Base-by-base conservation (phyloP, 305 asterid species). In the Caryopteris hybrid region DNA sequence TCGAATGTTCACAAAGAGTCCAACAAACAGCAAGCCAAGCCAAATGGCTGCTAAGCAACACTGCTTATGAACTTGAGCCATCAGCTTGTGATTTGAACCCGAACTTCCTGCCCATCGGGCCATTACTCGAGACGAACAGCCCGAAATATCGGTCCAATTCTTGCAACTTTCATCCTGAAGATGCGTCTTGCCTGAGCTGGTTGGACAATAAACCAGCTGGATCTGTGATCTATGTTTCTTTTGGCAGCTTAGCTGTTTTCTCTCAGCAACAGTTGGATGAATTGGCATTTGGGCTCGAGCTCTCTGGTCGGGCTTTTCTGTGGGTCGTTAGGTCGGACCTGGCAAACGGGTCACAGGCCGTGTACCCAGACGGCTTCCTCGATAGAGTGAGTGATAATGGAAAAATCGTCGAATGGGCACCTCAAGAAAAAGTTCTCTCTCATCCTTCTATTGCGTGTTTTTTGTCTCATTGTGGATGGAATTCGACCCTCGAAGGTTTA, bases 381-480 rank as follows among this genome's bases (percentile, higher is more conserved):
- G 79, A 76, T 14, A 72, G 80, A 23, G 66, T 73, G 36, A 3
- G 71, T 0, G 68, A 66, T 43, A 3, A 10, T 1, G 89, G 85
- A 1, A 81, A 79, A 72, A 79, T 83, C n/a, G 85, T 85, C 1
- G 77, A 62, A 10, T 81, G 91, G 91, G 84, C 85, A 0, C 87
- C 83, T 16, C 88, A 81, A 57, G 85, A 79, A 6, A 68, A n/a
- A 31, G 83, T 85, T 5, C 72, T 83, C 18, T 59, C 77, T n/a
- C 89, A 83, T 39, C 67, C 73, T 41, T 72, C 88, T 0, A 29
- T 76, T 0, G 85, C 73, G 16, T 81, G 88, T 61, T 85, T 83
- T 66, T 1, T 85, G 21, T 77, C 80, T 12, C 88, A 83, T 18
- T 85, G 88, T 14, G 86, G 90, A 4, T 81, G 90, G 85, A 82